Evolutionary conservation across 352 stramenopile species (phyloP).

Genomic region (Peronosclerospora sorghi): DNA sequence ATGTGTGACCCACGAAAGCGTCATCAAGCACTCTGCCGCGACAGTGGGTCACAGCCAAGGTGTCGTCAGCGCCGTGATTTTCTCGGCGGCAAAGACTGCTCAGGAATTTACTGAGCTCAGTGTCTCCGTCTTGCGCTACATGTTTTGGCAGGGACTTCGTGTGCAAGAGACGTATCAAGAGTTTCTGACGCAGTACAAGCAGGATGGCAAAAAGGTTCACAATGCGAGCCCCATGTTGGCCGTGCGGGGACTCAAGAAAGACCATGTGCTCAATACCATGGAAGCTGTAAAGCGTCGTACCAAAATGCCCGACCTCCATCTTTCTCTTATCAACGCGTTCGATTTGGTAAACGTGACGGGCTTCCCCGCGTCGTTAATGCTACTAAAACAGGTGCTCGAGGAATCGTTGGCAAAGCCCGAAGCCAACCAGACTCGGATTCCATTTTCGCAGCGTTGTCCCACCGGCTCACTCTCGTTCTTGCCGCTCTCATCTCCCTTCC

Average conservation of each 20-base stretch:
- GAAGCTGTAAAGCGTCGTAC: constrained; percentile 33
- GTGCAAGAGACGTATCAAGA: constrained; percentile 42
- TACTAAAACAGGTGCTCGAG: constrained; percentile 44
- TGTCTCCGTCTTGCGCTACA: constrained; percentile 49
- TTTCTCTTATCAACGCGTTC: constrained; percentile 63
- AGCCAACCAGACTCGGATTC: constrained; percentile 60
- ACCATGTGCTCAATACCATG: constrained; percentile 44
- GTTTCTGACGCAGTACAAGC: constrained; percentile 18
- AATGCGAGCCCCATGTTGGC: constrained; percentile 62
- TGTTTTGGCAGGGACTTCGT: constrained; percentile 78
- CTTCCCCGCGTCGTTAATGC: constrained; percentile 35
- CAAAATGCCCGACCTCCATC: constrained; percentile 40
- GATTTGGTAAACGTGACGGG: constrained; percentile 63
- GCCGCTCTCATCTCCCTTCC: constrained; percentile 61
- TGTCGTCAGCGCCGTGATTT: constrained; percentile 56
- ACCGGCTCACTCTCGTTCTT: constrained; percentile 46
- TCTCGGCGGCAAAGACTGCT: constrained; percentile 40
- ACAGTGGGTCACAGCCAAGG: constrained; percentile 73
- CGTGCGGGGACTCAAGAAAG: constrained; percentile 41
- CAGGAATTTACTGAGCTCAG: constrained; percentile 38
- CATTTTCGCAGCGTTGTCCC: constrained; percentile 75
- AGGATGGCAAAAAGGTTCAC: constrained; percentile 18
- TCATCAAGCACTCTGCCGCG: constrained; percentile 31
- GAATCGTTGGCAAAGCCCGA: constrained; percentile 35
- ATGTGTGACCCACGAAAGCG: constrained; percentile 40